A percentile compares a stretch with the other conserved stretches of the same genome.
Evolutionary conservation across 768 basidiomycete genomes (phyloP).

Genomic region (Phaffia australis): DNA sequence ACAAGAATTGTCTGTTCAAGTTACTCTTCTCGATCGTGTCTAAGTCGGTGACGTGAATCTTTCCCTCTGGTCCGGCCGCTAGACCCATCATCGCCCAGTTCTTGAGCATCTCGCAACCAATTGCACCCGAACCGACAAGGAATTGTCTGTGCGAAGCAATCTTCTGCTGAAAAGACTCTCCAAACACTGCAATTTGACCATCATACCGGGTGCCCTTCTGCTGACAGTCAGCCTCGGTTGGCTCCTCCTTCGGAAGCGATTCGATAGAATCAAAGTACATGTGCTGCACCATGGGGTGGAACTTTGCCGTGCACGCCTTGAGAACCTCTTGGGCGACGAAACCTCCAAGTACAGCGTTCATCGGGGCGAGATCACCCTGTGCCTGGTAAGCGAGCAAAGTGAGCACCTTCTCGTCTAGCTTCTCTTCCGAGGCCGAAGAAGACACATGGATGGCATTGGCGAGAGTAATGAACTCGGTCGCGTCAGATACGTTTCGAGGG

Average conservation of each 20-base stretch:
- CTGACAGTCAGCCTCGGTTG: slow-evolving; percentile 71
- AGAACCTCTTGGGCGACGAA: slow-evolving; percentile 97
- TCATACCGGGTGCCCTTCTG: slow-evolving; percentile 80
- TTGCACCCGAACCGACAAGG: slow-evolving; percentile 96
- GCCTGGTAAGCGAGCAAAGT: slow-evolving; percentile 85
- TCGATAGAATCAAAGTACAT: slow-evolving; percentile 97
- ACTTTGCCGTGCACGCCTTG: slow-evolving; percentile 94
- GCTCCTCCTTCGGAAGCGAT: slow-evolving; percentile 65
- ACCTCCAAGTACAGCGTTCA: slow-evolving; percentile 87
- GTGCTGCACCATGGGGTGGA: slow-evolving; percentile 89
- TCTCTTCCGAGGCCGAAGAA: slow-evolving; percentile 45
- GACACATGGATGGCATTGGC: slow-evolving; percentile 55
- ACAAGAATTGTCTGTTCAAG: slow-evolving; percentile 93
- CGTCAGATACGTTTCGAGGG: slow-evolving; percentile 73
- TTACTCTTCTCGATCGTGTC: slow-evolving; percentile 99
- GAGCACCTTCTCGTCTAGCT: slow-evolving; percentile 62
- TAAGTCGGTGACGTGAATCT: slow-evolving; percentile 86
- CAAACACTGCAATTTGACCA: slow-evolving; percentile 90
- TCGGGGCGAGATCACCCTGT: slow-evolving; percentile 73
- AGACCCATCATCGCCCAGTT: slow-evolving; percentile 99
- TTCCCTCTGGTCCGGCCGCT: slow-evolving; percentile 62
- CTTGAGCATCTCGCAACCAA: slow-evolving; percentile 99
- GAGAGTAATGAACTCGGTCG: slow-evolving; percentile 55
- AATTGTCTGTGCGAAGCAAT: slow-evolving; percentile 83
- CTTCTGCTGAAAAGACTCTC: slow-evolving; percentile 81